Evolutionary conservation across 495 filamentous ascomycete species (phyloP).

Genomic region (Pyrenopolyporus hunteri): DNA sequence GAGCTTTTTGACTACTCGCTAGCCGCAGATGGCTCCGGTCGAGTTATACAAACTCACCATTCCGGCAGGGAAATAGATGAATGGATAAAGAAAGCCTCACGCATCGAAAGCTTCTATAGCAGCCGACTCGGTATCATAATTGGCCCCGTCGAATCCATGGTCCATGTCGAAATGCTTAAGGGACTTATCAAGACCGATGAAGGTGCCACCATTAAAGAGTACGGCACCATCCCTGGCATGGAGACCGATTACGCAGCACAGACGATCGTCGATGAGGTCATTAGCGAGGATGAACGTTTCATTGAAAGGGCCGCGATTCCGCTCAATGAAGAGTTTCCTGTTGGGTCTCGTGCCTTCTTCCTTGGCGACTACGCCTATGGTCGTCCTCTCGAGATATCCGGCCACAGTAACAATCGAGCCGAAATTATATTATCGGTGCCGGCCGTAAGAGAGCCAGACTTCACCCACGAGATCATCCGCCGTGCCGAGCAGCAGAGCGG

Average conservation of each 20-base stretch:
- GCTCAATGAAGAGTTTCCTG: constrained; percentile 90
- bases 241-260: constrained; percentile 93
- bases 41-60: constrained; percentile 71
- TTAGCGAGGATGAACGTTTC: constrained; percentile 92
- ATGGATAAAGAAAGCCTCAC: constrained; percentile 81
- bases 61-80: constrained; percentile 77
- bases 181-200: constrained; percentile 90
- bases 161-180: constrained; percentile 91
- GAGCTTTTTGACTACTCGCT: constrained; percentile 91
- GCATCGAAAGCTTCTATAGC: constrained; percentile 85
- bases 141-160: constrained; percentile 82
- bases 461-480: constrained; percentile 73
- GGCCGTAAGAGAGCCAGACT: constrained; percentile 76
- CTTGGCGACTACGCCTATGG: constrained; percentile 96
- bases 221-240: constrained; percentile 83
- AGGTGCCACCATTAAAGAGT: constrained; percentile 92
- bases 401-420: constrained; percentile 73
- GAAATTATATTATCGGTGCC: constrained; percentile 75
- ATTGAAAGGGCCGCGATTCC: constrained; percentile 84
- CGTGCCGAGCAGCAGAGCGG: constrained; percentile 68
- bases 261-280: constrained; percentile 84
- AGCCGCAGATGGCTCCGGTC: constrained; percentile 62
- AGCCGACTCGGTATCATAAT: constrained; percentile 88
- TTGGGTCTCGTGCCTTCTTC: constrained; percentile 84
- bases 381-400: constrained; percentile 81